Percentiles rank a stretch among this genome's conserved stretches.
These are phyloP conservation scores for Rhodotorula taiwanensis DNA, from an alignment of 768 basidiomycete species.

Conservation along the genomic window DNA sequence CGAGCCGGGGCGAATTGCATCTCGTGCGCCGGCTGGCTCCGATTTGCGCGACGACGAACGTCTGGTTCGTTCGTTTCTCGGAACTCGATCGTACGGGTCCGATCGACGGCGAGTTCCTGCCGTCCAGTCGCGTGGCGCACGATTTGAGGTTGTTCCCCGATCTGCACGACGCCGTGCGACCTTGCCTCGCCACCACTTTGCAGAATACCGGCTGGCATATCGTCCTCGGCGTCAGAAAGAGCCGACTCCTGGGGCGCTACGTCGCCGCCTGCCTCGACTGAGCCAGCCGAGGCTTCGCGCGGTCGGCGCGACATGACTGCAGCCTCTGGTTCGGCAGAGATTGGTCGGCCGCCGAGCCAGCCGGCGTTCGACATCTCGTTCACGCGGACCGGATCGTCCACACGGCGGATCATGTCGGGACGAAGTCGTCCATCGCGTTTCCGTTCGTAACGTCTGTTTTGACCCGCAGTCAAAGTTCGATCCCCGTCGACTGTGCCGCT, in stretches of 20 bases:
- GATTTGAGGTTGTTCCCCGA: no score
- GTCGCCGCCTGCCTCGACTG: no score
- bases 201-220: no score
- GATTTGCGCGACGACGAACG: conserved; percentile 16
- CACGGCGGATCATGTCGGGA: conserved; percentile 68
- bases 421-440: conserved; percentile 48
- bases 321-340: no score
- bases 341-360: conserved; percentile 18
- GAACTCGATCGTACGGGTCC: conserved; percentile 36
- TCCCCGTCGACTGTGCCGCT: no score
- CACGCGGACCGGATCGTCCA: conserved; percentile 34
- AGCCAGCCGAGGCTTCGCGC: no score
- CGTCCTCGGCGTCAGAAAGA: not conserved
- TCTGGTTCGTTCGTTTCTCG: conserved; percentile 21
- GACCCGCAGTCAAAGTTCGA: no score
- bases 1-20: conserved; percentile 2
- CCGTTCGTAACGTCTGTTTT: no score
- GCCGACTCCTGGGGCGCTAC: not conserved
- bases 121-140: no score
- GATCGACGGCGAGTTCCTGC: conserved; percentile 19
- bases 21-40: conserved; percentile 6
- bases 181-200: no score
- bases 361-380: conserved; percentile 37
- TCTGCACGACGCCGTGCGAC: no score
- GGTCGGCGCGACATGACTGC: no score